These are phyloP conservation scores for Eucalyptus curtisii DNA, from an alignment of 345 rosid genomes.

Conservation along the genomic window DNA sequence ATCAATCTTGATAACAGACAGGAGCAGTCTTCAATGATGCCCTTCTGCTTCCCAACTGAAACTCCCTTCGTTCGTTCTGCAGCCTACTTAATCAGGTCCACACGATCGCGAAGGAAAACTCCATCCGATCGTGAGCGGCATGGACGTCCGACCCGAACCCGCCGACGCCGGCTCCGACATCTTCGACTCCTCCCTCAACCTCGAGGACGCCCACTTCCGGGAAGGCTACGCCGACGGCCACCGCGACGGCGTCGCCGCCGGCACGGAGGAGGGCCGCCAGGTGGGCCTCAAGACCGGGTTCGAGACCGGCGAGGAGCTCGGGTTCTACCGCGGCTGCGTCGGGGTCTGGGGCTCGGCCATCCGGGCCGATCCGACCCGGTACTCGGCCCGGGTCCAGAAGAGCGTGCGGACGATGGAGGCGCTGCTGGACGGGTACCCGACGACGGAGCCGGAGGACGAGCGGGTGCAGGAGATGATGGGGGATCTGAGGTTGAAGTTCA, in stretches of 20 bases:
- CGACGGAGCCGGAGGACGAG: constrained; percentile 61
- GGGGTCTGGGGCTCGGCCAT: constrained; percentile 53
- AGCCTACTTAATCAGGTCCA: no score
- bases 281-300: constrained; percentile 60
- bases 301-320: constrained; percentile 73
- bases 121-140: neutral
- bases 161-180: constrained; percentile 12
- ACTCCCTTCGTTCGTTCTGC: no score
- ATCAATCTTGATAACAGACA: neutral
- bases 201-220: constrained; percentile 47
- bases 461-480: constrained; percentile 47
- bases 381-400: constrained; percentile 49
- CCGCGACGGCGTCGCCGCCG: constrained; percentile 31
- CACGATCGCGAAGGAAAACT: neutral
- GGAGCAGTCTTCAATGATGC: neutral
- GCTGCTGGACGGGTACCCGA: constrained; percentile 47
- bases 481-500: constrained; percentile 24
- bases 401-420: constrained; percentile 44
- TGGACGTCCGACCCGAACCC: neutral
- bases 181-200: constrained; percentile 39
- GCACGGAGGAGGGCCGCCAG: constrained; percentile 35
- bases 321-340: constrained; percentile 78
- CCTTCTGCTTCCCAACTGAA: no score
- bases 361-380: constrained; percentile 27
- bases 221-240: constrained; percentile 62